Conservation (phyloP, 2,329 filamentous ascomycete species). For the Nigrospora osmanthi region DNA sequence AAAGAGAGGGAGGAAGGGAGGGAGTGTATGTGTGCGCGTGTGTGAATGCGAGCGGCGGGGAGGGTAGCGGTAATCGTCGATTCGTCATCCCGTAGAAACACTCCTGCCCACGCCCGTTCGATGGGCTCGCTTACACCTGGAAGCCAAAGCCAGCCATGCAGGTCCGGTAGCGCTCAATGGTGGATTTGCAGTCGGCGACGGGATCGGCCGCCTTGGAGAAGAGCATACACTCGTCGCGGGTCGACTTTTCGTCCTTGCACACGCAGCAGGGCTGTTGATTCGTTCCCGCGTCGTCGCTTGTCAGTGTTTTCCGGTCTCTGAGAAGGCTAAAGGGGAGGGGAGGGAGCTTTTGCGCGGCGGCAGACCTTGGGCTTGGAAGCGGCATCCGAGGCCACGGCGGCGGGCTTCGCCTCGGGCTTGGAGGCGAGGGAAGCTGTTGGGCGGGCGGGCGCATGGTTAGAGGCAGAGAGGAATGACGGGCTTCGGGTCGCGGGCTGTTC, state of each 20-base stretch:
- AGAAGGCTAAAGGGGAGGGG: neutral
- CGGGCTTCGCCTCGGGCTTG: constrained; percentile 14
- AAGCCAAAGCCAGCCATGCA: constrained; percentile 96
- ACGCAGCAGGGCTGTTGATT: constrained; percentile 86
- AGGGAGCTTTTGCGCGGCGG: too few species aligned
- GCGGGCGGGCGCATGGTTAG: neutral
- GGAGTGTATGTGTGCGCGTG: too few species aligned
- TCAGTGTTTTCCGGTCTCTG: neutral
- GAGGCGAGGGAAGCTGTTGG: constrained; percentile 15
- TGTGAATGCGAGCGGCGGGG: too few species aligned
- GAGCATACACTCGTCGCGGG: constrained; percentile 97
- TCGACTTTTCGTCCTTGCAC: constrained; percentile 89
- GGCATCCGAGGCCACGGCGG: constrained; percentile 10
- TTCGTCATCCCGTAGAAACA: too few species aligned
- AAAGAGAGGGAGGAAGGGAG: too few species aligned
- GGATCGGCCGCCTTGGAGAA: constrained; percentile 83
- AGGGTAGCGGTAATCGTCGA: too few species aligned
- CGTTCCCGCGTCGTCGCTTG: neutral
- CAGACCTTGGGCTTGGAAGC: constrained; percentile 24
- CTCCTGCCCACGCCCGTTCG: neutral
- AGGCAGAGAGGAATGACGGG: too few species aligned
- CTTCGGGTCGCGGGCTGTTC: too few species aligned
- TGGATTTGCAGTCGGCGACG: constrained; percentile 71
- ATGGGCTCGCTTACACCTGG: constrained; percentile 42
- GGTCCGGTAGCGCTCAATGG: constrained; percentile 76